Percentiles rank a stretch among this genome's conserved stretches.
phyloP scores from a whole-genome alignment of 208 protist species.

The Histomonas meleagridis region DNA sequence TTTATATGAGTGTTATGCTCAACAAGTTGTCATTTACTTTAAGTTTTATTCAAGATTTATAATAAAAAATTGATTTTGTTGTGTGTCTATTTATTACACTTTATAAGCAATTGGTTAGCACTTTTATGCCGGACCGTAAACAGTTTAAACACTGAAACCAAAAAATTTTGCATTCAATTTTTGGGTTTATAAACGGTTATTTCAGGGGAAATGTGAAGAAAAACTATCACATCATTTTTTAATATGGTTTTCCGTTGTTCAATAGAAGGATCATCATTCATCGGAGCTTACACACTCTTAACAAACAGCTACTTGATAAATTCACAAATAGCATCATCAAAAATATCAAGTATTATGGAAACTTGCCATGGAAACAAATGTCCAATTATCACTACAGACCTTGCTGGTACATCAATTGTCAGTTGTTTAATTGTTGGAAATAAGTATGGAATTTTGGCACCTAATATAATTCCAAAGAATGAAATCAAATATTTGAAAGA shows the following conservation, averaged over 20 bases:
- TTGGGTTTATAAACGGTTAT: too few species aligned
- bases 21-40: too few species aligned
- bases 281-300: constrained; percentile 95
- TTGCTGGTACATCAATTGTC: constrained; percentile 82
- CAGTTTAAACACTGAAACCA: too few species aligned
- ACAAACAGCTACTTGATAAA: constrained; percentile 98
- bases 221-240: too few species aligned
- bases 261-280: constrained; percentile 78
- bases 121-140: too few species aligned
- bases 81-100: too few species aligned
- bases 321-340: constrained; percentile 77
- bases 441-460: constrained; percentile 75
- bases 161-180: too few species aligned
- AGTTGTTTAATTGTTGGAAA: constrained; percentile 72
- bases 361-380: constrained; percentile 90
- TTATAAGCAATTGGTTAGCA: too few species aligned
- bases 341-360: constrained; percentile 95
- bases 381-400: constrained; percentile 85
- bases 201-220: too few species aligned
- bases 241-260: constrained; percentile 26
- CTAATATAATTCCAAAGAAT: constrained; percentile 90
- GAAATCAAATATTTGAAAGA: constrained; percentile 97
- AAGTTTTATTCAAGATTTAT: too few species aligned
- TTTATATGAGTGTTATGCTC: too few species aligned
- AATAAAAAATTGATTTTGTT: too few species aligned